Conservation (phyloP, 192 early-diverging fungal species). For the Podila horticola region DNA sequence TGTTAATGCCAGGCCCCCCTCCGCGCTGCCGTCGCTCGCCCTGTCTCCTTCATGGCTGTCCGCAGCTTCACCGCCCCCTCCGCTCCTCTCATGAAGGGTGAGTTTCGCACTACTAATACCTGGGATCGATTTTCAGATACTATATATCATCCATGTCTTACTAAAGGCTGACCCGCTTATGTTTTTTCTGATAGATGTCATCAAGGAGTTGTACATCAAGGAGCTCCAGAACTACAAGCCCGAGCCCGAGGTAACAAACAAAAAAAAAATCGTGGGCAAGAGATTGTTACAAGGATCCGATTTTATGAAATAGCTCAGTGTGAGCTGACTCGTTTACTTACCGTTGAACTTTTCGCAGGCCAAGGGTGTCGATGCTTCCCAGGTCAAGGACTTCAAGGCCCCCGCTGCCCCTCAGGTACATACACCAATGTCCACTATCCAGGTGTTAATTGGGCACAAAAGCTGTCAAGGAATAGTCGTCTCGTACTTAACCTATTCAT, state of each 20-base stretch:
- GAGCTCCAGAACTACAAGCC: slow-evolving; percentile 68
- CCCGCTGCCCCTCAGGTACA: slow-evolving; percentile 32
- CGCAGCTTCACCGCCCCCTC: slow-evolving; percentile 61
- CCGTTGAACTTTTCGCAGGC: slow-evolving; percentile 5
- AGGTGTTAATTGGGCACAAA: background rate
- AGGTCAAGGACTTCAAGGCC: slow-evolving; percentile 39
- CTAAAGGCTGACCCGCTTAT: background rate
- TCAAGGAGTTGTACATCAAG: slow-evolving; percentile 62
- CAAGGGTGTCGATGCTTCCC: slow-evolving; percentile 36
- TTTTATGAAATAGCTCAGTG: too few relatives aligned
- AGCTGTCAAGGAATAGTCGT: background rate
- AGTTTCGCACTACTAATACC: background rate
- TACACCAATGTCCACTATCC: too few relatives aligned
- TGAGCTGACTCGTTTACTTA: background rate
- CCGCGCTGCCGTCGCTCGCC: slow-evolving; percentile 55
- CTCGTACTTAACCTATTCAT: background rate
- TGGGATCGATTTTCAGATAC: background rate
- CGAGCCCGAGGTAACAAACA: slow-evolving; percentile 47
- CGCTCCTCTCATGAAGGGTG: slow-evolving; percentile 61
- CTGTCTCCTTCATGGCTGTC: slow-evolving; percentile 61
- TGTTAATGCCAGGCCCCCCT: background rate
- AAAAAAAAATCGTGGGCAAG: background rate
- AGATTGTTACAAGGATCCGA: too few relatives aligned
- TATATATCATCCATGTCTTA: background rate
- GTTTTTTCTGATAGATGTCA: slow-evolving; percentile 50